These are phyloP conservation scores for Chlorella sp. DNA, from an alignment of 139 green algal species.

Conservation along the genomic window DNA sequence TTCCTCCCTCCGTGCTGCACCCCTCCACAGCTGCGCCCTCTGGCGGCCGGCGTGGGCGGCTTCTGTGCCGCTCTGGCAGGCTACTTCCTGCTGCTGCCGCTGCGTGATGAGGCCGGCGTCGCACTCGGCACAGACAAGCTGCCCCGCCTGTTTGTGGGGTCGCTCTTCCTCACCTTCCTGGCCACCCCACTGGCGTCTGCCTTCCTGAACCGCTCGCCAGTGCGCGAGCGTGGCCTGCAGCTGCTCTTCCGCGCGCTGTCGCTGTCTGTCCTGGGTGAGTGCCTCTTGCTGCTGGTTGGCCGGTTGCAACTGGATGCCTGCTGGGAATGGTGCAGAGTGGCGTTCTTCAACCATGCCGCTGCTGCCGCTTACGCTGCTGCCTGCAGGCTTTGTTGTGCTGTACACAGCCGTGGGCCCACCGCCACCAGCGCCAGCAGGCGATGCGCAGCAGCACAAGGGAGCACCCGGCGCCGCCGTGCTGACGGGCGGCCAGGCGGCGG, in stretches of 20 bases:
- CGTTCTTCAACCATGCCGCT: not conserved
- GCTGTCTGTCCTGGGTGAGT: constrained; percentile 54
- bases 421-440: not conserved
- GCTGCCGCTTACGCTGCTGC: not conserved
- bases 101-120: constrained; percentile 77
- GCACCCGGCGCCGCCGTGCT: constrained; percentile 19
- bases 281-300: not conserved
- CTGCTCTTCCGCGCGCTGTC: constrained; percentile 62
- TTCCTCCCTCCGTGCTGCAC: not conserved
- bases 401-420: constrained; percentile 6
- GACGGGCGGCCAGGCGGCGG: constrained; percentile 29
- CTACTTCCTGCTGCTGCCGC: constrained; percentile 80
- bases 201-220: constrained; percentile 35
- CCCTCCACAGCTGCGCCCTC: not conserved
- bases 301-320: too few species aligned
- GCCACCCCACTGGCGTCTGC: constrained; percentile 38
- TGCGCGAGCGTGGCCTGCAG: constrained; percentile 48
- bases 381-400: constrained; percentile 23
- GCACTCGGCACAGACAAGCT: constrained; percentile 57
- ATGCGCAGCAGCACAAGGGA: not conserved
- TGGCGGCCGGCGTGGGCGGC: not conserved
- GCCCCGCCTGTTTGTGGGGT: constrained; percentile 47
- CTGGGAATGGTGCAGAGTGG: too few species aligned
- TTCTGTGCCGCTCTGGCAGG: constrained; percentile 9
- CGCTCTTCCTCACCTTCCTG: constrained; percentile 44